Percentiles rank a stretch among this genome's conserved stretches.
These are phyloP conservation scores for Colletotrichum agaves DNA, from an alignment of 2,329 filamentous ascomycete genomes.

Conservation along the genomic window DNA sequence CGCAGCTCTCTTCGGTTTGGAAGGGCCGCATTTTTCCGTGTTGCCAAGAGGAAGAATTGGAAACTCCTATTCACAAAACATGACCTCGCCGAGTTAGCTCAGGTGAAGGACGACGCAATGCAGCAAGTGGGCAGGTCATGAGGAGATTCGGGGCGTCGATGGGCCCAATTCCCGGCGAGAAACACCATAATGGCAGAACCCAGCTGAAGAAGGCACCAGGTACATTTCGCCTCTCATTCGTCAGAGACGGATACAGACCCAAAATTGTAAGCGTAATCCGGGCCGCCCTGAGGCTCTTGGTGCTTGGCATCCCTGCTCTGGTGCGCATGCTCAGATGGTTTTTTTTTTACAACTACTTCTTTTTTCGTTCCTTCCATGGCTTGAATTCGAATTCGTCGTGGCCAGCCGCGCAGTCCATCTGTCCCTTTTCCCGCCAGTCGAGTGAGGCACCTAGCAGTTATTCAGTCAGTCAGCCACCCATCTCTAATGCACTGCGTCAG, in stretches of 20 bases:
- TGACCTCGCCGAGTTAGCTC: neutral
- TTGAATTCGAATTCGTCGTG: neutral
- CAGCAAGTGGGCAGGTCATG: conserved; percentile 20
- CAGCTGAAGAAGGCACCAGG: conserved; percentile 6
- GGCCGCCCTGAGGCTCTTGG: conserved; percentile 33
- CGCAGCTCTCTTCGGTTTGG: no score
- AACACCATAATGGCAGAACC: conserved; percentile 3
- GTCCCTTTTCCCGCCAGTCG: neutral
- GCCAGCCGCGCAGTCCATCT: neutral
- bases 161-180: conserved; percentile 11
- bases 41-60: neutral
- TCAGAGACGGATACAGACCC: neutral
- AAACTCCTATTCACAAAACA: neutral
- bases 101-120: neutral
- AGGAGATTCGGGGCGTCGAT: conserved; percentile 21
- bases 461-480: neutral
- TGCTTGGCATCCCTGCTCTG: conserved; percentile 33
- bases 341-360: neutral
- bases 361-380: neutral
- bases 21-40: neutral
- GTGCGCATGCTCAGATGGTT: conserved; percentile 32
- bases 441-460: neutral
- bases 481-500: neutral
- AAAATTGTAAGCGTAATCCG: conserved; percentile 18
- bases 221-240: conserved; percentile 11